These are phyloP conservation scores for Wickerhamiella occidentalis DNA, from an alignment of 805 yeast species.

Conservation along the genomic window DNA sequence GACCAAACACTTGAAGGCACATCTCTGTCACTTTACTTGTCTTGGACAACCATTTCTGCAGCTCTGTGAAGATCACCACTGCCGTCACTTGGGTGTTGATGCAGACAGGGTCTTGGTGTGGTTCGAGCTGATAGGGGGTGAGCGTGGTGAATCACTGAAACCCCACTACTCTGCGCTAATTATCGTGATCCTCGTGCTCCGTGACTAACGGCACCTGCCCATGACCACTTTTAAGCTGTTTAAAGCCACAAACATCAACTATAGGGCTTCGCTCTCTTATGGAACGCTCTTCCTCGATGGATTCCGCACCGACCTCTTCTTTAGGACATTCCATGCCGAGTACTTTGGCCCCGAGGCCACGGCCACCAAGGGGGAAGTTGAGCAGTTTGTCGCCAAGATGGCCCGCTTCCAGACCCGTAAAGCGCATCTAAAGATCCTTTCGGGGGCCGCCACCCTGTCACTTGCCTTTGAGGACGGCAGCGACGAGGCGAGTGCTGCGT, in stretches of 20 bases:
- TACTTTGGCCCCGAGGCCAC: constrained; percentile 5
- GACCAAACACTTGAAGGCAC: too few relatives aligned
- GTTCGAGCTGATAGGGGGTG: too few relatives aligned
- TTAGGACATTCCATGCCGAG: constrained; percentile 1
- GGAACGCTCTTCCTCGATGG: constrained; percentile 5
- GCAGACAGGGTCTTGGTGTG: too few relatives aligned
- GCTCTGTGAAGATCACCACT: too few relatives aligned
- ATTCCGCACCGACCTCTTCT: neutral
- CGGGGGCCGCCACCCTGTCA: neutral
- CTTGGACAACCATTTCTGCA: too few relatives aligned
- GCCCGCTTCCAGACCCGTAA: neutral
- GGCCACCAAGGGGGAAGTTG: neutral
- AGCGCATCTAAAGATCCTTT: neutral
- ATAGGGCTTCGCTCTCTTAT: neutral
- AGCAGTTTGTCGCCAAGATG: neutral
- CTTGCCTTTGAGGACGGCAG: neutral
- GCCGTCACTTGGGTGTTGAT: too few relatives aligned
- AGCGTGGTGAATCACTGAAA: too few relatives aligned
- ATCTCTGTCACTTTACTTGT: too few relatives aligned
- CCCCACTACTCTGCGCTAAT: too few relatives aligned
- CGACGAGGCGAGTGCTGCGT: neutral
- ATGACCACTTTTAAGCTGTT: neutral
- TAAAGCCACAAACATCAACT: neutral
- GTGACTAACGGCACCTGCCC: neutral
- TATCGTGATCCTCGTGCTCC: too few relatives aligned